Evolutionary conservation across 2,329 filamentous ascomycete species (phyloP), one percentile per base, ranked within the genome.

Genomic region (Aspergillus pseudoglaucus): DNA sequence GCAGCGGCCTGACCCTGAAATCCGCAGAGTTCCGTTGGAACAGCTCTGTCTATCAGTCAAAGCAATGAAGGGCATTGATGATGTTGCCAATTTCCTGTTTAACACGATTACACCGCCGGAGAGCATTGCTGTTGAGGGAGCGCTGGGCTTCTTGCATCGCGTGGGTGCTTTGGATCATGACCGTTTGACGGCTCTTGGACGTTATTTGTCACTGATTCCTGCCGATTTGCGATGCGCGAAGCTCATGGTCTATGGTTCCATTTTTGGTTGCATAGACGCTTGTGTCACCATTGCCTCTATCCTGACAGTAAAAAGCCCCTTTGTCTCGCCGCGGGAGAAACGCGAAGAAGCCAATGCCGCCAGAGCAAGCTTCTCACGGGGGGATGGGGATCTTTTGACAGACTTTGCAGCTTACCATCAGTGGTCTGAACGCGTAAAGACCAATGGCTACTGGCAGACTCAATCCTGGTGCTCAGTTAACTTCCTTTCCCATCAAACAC

Each of bases 41-140:
- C 91, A 97, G 62, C 80, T 97, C 22, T 97, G 91, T 65, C 76
- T 98, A 4, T 94, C 90, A 0, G 93, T 98, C 39, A 87, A 93
- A 53, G 90, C 91, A 15, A 97, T 97, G 90, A 67, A 66, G 46
- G 91, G 90, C 1, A 86, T 95, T 48, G 77, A 80, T 45, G 87
- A 96, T 57, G 87, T 97, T 1, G 79, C 83, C 4, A 74, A 72
- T 2, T 98, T 98, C 70, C 77, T 98, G 9, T 84, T 84, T 1
- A 85, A 88, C 42, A 93, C 91, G 0, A 82, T 95, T 7, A 96
- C 91, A 1, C 93, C 93, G 0, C 93, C 93, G 0, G 88, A 89
- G 51, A 85, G 81, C 23, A 76, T 85, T 2, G 91, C 93, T 9
- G 88, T 98, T 15, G 87, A 93, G 57, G 88, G 87, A 14, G 93